Evolutionary conservation across 164 flowering plant species (phyloP), one percentile per base, ranked within the genome.

Genomic region (Kalanchoe fedtschenkoi): DNA sequence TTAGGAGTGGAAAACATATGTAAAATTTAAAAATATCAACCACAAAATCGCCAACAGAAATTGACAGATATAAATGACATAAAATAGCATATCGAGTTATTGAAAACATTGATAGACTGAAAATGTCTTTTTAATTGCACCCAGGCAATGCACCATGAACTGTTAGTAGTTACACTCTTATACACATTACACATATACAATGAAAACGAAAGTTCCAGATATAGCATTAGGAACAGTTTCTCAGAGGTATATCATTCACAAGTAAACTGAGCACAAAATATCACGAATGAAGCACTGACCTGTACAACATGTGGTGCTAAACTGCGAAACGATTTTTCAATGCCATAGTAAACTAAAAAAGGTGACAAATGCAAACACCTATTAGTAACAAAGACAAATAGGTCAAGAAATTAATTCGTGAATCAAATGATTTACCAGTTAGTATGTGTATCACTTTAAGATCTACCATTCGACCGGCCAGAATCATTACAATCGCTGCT

Each of bases 221-320:
- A 47, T 2, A 9, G 11, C 2, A 17, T 2, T 8, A 0, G 55
- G 26, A 9, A 22, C 14, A 22, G 3, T 33, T 19, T 63, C 26
- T n/a, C 26, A 37, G 32, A 38, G 7, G 22, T 29, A 62, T 51
- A 22, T 42, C 6, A 19, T 34, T 58, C 34, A 15, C 6, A 65
- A 29, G 44, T 28, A 29, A 28, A 60, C 33, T 37, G 43, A 1
- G 28, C 19, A 5, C n/a, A n/a, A 41, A 29, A 41, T 10, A 14
- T 58, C 29, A 57, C 7, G 38, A 65, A 32, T 14, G 11, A 16
- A 34, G 41, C 28, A 29, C 80, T 72, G 57, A 87, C 99, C 87
- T 88, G 95, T 62, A 78, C 82, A 75, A 95, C 80, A 77, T 80
- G 83, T 44, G 97, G 97, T 68, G 84, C 85, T 76, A 95, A 79